Evolutionary conservation across 208 protist genomes (phyloP).

Genomic region (Sergeia podlipaevii): DNA sequence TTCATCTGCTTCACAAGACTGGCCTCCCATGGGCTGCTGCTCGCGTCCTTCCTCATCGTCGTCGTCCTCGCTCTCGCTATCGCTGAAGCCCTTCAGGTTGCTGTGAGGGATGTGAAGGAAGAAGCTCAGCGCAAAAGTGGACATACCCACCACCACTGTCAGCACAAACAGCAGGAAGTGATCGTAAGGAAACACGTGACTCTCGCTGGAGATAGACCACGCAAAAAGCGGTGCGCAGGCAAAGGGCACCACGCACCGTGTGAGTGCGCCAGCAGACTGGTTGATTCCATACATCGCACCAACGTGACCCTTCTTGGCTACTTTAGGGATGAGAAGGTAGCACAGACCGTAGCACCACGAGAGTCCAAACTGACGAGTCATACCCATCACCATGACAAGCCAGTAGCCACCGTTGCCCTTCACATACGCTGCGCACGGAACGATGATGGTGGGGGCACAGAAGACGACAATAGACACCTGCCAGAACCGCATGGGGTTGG

Average conservation of each 20-base stretch:
- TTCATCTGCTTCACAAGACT: too few species aligned
- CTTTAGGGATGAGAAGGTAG: constrained; percentile 20
- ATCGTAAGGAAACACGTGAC: constrained; percentile 23
- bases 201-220: constrained; percentile 10
- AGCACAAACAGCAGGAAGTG: constrained; percentile 33
- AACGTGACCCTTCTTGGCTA: constrained; percentile 15
- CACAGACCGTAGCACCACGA: constrained; percentile 21
- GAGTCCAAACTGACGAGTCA: constrained; percentile 15
- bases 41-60: too few species aligned
- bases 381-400: constrained; percentile 11
- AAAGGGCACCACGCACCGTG: constrained; percentile 24
- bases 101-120: constrained; percentile 1
- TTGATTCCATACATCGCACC: constrained; percentile 24
- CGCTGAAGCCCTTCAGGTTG: too few species aligned
- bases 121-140: constrained; percentile 14
- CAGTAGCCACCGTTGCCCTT: constrained; percentile 12
- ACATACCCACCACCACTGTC: constrained; percentile 5
- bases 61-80: too few species aligned
- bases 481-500: constrained; percentile 28
- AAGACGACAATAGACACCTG: constrained; percentile 11
- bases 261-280: constrained; percentile 15
- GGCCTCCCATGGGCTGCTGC: too few species aligned
- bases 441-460: constrained; percentile 3
- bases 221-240: constrained; percentile 21
- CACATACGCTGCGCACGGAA: constrained; percentile 15